Conservation (phyloP, 2,329 filamentous ascomycete species). For the Sphaerulina populicola region DNA sequence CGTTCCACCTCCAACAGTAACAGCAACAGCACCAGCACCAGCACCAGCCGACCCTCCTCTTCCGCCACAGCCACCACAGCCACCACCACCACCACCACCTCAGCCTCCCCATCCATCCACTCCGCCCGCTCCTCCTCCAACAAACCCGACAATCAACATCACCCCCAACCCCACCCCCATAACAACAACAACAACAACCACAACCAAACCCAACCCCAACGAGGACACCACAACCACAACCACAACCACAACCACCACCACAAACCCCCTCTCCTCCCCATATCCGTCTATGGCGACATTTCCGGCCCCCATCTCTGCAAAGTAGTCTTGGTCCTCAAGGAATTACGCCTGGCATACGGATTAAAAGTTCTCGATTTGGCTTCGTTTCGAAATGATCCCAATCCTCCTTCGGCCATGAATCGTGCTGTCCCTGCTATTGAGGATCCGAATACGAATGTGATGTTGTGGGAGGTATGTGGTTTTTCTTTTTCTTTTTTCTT, state of each 20-base stretch:
- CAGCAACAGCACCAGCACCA: background rate
- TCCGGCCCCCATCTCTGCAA: constrained; percentile 16
- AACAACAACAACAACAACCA: too few relatives aligned
- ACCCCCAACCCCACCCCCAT: too few relatives aligned
- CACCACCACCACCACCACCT: background rate
- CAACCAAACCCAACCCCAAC: too few relatives aligned
- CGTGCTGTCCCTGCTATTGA: constrained; percentile 38
- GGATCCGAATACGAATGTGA: constrained; percentile 40
- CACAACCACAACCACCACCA: too few relatives aligned
- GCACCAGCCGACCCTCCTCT: background rate
- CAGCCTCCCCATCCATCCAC: background rate
- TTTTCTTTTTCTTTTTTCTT: too few relatives aligned
- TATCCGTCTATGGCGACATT: constrained; percentile 8
- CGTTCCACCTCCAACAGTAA: background rate
- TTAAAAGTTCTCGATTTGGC: constrained; percentile 4
- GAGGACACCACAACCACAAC: too few relatives aligned
- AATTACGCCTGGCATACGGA: constrained; percentile 6
- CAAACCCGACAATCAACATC: background rate
- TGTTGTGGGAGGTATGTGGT: constrained; percentile 39
- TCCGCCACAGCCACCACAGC: background rate
- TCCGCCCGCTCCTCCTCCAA: background rate
- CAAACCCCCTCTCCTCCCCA: background rate
- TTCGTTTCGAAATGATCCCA: constrained; percentile 28
- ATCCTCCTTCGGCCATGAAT: constrained; percentile 37
- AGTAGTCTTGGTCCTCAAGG: constrained; percentile 9